Evolutionary conservation across 306 rosid genomes (phyloP), one percentile per base, ranked within the genome.

Genomic region (Arachis hypogaea): DNA sequence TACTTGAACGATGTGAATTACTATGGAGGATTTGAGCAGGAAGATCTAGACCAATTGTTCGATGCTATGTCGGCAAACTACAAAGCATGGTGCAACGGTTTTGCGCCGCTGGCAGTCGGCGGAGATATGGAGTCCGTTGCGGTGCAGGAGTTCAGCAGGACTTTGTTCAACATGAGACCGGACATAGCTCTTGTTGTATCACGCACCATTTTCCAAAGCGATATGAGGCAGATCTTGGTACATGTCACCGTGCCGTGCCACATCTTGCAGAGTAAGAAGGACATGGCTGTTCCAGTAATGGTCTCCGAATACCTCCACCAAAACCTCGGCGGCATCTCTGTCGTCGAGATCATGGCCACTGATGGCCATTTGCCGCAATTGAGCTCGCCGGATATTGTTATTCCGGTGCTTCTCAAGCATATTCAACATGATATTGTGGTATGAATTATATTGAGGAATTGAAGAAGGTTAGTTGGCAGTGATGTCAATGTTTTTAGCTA

Each of bases 81-180:
- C 88, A 85, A 92, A 78, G 94, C 98, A 0, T 92, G 98, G 98
- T 92, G 98, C 61, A 66, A 68, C 0, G 98, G 98, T 0, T 92
- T 90, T 22, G 98, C 98, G 0, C 98, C 98, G 0, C 64, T 92
- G 3, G 89, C 87, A 0, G 96, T 92, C 1, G 96, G 98, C 0
- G 98, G 98, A 0, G 98, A 92, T 82, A 77, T 92, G 98, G 98
- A 90, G 1, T 92, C 92, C 3, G 86, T 86, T 54, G 94, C 92
- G 7, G 92, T 90, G 33, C 98, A 92, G 49, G 98, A 92, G 71
- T 92, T 92, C 38, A 92, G 98, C 56, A 74, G 98, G 52, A 92
- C 98, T n/a, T 72, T 90, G 42, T 92, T 92, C 88, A 92, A 86
- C 75, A 92, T 92, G 96, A 54, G 98, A 14, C 98, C 96, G 0